These are phyloP conservation scores for Psilocybe azurescens DNA, from an alignment of 768 basidiomycete species.

Conservation along the genomic window DNA sequence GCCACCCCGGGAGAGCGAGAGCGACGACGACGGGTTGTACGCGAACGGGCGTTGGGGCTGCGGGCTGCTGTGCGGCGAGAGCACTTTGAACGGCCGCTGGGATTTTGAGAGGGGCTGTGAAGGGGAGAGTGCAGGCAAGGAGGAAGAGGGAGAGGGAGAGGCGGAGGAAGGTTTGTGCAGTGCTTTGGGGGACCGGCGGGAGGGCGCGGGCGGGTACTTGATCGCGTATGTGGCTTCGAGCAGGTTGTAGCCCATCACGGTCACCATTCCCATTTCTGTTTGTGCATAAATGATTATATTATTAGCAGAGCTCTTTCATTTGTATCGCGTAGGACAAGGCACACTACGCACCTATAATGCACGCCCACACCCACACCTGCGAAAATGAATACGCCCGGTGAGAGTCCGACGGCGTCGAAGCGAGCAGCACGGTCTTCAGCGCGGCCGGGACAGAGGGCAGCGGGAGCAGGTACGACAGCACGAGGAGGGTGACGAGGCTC, in stretches of 20 bases:
- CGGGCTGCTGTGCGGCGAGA: conserved; percentile 48
- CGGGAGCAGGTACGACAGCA: conserved; percentile 47
- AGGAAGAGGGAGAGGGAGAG: conserved; percentile 32
- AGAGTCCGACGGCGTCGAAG: conserved; percentile 21
- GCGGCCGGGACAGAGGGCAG: conserved; percentile 44
- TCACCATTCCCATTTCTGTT: conserved; percentile 31
- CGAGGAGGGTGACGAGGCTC: conserved; percentile 35
- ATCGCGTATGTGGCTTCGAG: conserved; percentile 46
- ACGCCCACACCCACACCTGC: conserved; percentile 43
- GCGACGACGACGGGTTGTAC: conserved; percentile 20
- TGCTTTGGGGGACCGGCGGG: too few relatives aligned
- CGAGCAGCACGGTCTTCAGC: conserved; percentile 26
- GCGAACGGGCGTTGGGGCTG: conserved; percentile 50
- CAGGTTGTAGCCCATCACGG: conserved; percentile 46
- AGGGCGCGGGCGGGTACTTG: conserved; percentile 48
- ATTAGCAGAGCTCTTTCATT: neutral
- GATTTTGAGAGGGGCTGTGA: conserved; percentile 26
- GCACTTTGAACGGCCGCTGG: conserved; percentile 40
- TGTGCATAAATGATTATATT: conserved; percentile 29
- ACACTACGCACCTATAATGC: conserved; percentile 43
- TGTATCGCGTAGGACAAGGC: neutral
- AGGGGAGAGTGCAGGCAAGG: conserved; percentile 26
- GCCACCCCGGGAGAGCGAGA: neutral
- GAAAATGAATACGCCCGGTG: conserved; percentile 38
- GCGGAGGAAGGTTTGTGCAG: conserved; percentile 31